These are phyloP conservation scores for Sugiyamaella mastotermitis DNA, from an alignment of 805 yeast species.

Conservation along the genomic window DNA sequence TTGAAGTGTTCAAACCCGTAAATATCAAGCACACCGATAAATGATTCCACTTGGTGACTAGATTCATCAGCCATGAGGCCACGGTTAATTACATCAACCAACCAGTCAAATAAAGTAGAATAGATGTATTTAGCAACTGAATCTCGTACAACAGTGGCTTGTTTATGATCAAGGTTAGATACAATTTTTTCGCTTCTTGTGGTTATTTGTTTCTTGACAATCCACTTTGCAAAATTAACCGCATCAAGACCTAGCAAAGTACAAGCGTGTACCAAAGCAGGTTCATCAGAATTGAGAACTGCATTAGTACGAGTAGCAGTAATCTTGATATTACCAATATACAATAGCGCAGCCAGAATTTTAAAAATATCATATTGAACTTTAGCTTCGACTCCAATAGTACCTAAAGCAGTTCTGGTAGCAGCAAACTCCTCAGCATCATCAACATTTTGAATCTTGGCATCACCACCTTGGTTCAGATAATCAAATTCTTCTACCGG, in stretches of 20 bases:
- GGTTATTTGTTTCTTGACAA: constrained; percentile 81
- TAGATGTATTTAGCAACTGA: constrained; percentile 95
- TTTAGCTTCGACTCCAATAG: constrained; percentile 64
- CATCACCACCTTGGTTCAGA: constrained; percentile 82
- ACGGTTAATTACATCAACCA: constrained; percentile 73
- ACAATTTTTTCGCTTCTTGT: constrained; percentile 91
- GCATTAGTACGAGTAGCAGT: constrained; percentile 83
- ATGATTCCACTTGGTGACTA: constrained; percentile 51
- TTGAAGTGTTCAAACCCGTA: constrained; percentile 97
- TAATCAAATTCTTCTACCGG: constrained; percentile 67
- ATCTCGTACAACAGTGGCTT: constrained; percentile 87
- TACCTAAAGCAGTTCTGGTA: constrained; percentile 67
- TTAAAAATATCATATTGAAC: constrained; percentile 66
- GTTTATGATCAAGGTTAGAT: constrained; percentile 72
- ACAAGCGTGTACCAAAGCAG: constrained; percentile 74
- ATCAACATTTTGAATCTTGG: constrained; percentile 66
- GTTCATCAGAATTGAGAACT: constrained; percentile 76
- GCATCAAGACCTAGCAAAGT: constrained; percentile 79
- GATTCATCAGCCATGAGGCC: constrained; percentile 77
- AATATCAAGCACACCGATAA: constrained; percentile 95
- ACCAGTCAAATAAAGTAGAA: constrained; percentile 92
- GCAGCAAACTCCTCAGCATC: constrained; percentile 72
- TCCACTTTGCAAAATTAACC: constrained; percentile 75
- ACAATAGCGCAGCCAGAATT: constrained; percentile 80
- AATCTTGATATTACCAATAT: constrained; percentile 87